These are phyloP conservation scores for Patellaria atrata DNA, from an alignment of 495 filamentous ascomycete species.

Conservation along the genomic window DNA sequence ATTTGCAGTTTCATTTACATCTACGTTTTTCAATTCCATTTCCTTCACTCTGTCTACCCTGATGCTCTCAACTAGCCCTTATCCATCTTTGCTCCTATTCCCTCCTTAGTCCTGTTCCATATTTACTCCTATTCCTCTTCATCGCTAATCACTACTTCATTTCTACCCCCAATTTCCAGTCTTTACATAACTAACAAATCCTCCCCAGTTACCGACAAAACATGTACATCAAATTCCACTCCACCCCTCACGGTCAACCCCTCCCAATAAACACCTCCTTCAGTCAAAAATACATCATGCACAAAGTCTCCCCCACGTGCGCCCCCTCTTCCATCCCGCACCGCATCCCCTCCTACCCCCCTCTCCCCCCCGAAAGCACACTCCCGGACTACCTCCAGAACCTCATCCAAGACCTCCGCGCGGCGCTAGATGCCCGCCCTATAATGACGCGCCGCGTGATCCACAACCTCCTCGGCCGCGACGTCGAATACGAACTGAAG, in stretches of 20 bases:
- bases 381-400: constrained; percentile 38
- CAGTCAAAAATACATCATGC: constrained; percentile 32
- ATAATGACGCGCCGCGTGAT: constrained; percentile 76
- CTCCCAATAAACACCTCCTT: constrained; percentile 14
- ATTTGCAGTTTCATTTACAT: too few relatives aligned
- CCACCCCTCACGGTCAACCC: neutral
- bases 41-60: too few relatives aligned
- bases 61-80: too few relatives aligned
- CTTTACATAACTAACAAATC: neutral
- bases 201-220: constrained; percentile 20
- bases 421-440: constrained; percentile 54
- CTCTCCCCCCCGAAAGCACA: constrained; percentile 32
- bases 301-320: constrained; percentile 51
- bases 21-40: too few relatives aligned
- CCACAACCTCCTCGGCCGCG: constrained; percentile 40
- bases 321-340: constrained; percentile 34
- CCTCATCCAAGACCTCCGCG: constrained; percentile 42
- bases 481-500: constrained; percentile 39
- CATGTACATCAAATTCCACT: constrained; percentile 7
- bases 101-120: too few relatives aligned
- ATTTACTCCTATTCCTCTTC: too few relatives aligned
- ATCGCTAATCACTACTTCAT: too few relatives aligned
- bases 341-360: too few relatives aligned
- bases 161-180: too few relatives aligned
- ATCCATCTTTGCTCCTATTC: too few relatives aligned